Conservation (phyloP, 441 rosid species). For the Cnidoscolus chayamansa region DNA sequence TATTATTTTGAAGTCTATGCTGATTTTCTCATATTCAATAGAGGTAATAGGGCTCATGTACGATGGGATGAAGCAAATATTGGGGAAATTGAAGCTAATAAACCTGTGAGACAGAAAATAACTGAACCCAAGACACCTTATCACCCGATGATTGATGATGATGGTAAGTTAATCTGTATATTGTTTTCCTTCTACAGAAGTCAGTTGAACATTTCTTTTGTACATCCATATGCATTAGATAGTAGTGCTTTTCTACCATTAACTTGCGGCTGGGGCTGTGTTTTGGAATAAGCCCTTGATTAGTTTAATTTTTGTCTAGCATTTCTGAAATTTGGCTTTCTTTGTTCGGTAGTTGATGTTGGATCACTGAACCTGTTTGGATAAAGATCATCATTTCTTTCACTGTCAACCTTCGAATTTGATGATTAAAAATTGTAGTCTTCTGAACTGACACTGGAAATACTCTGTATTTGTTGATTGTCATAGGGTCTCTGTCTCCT, state of each 20-base stretch:
- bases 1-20: constrained; percentile 20
- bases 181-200: background rate
- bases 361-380: background rate
- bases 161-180: constrained; percentile 49
- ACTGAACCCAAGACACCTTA: constrained; percentile 98
- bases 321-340: constrained; percentile 5
- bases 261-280: background rate
- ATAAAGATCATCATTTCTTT: background rate
- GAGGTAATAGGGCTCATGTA: constrained; percentile 56
- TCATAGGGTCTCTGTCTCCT: constrained; percentile 58
- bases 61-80: constrained; percentile 84
- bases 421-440: background rate
- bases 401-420: background rate
- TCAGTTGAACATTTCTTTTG: background rate
- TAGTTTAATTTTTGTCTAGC: background rate
- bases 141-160: constrained; percentile 91
- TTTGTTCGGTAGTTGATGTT: background rate
- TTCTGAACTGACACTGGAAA: background rate
- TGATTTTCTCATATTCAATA: constrained; percentile 1
- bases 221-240: background rate
- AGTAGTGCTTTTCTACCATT: constrained; percentile 5
- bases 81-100: constrained; percentile 88
- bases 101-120: constrained; percentile 96
- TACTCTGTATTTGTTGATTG: constrained; percentile 18
- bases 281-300: background rate